Percentiles rank a stretch among this genome's conserved stretches.
These are phyloP conservation scores for Dactylellina drechsleri DNA, from an alignment of 2,329 filamentous ascomycete species.

Conservation along the genomic window DNA sequence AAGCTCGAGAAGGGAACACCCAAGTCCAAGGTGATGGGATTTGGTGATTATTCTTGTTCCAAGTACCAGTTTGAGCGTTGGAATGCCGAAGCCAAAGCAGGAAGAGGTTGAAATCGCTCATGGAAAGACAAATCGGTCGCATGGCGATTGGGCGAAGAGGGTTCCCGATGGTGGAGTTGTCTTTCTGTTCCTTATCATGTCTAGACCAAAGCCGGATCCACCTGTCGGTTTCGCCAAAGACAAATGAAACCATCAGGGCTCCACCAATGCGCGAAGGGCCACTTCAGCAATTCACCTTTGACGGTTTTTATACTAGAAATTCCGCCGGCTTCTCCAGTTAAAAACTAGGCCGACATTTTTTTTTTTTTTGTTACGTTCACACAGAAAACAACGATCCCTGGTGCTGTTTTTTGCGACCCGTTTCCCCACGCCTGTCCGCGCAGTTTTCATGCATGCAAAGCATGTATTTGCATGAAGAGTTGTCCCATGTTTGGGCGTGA, in stretches of 20 bases:
- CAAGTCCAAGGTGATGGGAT: slow-evolving; percentile 52
- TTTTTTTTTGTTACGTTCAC: neutral
- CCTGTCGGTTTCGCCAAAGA: slow-evolving; percentile 44
- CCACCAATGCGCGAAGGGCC: slow-evolving; percentile 18
- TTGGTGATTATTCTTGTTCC: slow-evolving; percentile 23
- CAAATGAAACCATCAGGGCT: neutral
- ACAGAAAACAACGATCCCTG: slow-evolving; percentile 46
- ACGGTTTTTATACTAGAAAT: slow-evolving; percentile 39
- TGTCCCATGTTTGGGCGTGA: slow-evolving; percentile 44
- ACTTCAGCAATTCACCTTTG: slow-evolving; percentile 27
- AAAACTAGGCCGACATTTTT: neutral
- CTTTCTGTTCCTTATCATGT: slow-evolving; percentile 36
- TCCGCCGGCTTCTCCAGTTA: slow-evolving; percentile 44
- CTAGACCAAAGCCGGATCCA: slow-evolving; percentile 35
- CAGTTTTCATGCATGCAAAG: slow-evolving; percentile 50
- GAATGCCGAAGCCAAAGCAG: slow-evolving; percentile 16
- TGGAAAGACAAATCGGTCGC: neutral
- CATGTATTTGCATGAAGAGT: slow-evolving; percentile 41
- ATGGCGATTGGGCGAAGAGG: slow-evolving; percentile 8
- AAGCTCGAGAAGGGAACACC: slow-evolving; percentile 24
- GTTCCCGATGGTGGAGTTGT: slow-evolving; percentile 11
- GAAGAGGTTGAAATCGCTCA: slow-evolving; percentile 24
- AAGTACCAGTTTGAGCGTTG: slow-evolving; percentile 41
- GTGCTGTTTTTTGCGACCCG: slow-evolving; percentile 49
- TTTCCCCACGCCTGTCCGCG: slow-evolving; percentile 55